Evolutionary conservation across 768 basidiomycete genomes (phyloP).

Genomic region (Mycena indigotica): DNA sequence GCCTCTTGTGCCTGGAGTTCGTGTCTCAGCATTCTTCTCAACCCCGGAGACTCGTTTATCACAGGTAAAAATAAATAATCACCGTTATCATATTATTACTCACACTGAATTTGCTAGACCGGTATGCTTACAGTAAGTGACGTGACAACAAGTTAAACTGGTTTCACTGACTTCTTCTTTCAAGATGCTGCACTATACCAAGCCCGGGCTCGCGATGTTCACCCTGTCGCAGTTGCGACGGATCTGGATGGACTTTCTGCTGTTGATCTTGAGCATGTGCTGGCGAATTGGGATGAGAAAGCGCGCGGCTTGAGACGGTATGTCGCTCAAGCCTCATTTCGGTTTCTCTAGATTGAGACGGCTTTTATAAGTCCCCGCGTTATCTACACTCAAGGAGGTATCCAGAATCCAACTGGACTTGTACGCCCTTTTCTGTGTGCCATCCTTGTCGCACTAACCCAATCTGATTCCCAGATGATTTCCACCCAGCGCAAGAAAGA

Average conservation of each 20-base stretch:
- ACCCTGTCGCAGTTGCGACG: constrained; percentile 49
- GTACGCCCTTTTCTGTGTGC: constrained; percentile 30
- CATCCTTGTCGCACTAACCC: not conserved
- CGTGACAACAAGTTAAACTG: constrained; percentile 40
- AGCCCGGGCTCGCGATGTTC: constrained; percentile 27
- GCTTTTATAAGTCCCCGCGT: constrained; percentile 47
- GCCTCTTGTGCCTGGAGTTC: constrained; percentile 50
- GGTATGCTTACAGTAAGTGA: constrained; percentile 35
- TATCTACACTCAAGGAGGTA: constrained; percentile 60
- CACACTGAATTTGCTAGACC: constrained; percentile 41
- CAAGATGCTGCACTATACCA: constrained; percentile 35
- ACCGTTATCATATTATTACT: constrained; percentile 48
- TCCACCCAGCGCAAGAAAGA: constrained; percentile 15
- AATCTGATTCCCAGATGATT: constrained; percentile 10
- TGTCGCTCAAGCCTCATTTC: constrained; percentile 2
- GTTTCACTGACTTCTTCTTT: constrained; percentile 58
- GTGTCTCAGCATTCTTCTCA: constrained; percentile 10
- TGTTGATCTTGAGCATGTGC: constrained; percentile 50
- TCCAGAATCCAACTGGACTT: constrained; percentile 65
- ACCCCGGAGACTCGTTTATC: constrained; percentile 5
- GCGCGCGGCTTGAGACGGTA: constrained; percentile 46
- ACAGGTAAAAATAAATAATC: constrained; percentile 11
- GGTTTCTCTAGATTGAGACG: not conserved
- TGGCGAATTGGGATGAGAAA: constrained; percentile 56
- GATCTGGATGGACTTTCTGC: constrained; percentile 60